phyloP scores from a whole-genome alignment of 129 eudicot genomes.

The Tagetes erecta region DNA sequence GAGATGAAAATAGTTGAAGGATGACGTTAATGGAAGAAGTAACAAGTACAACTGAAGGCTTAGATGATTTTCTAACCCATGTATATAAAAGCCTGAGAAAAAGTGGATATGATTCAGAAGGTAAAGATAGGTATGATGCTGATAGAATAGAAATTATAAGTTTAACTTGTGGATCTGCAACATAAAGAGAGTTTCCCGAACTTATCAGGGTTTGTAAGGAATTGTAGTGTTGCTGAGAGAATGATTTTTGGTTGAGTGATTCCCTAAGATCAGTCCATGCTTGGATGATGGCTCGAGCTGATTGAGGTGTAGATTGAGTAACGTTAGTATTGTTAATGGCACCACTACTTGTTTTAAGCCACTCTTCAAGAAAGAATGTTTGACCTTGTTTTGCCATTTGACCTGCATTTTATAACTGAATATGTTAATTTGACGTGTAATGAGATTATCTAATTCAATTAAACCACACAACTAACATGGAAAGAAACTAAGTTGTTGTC shows the following conservation, averaged over 20 bases:
- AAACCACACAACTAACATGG: background rate
- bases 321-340: conserved; percentile 31
- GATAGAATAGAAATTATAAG: conserved; percentile 74
- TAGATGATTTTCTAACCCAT: conserved; percentile 86
- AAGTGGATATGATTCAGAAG: conserved; percentile 69
- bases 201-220: conserved; percentile 53
- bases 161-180: conserved; percentile 94
- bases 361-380: conserved; percentile 78
- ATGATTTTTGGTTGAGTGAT: conserved; percentile 49
- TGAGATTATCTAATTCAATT: background rate
- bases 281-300: conserved; percentile 88
- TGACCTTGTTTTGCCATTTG: conserved; percentile 69
- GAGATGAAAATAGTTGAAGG: conserved; percentile 44
- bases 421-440: background rate
- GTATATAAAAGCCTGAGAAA: conserved; percentile 75
- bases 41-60: conserved; percentile 48
- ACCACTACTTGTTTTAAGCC: conserved; percentile 53
- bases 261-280: conserved; percentile 95
- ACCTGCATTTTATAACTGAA: conserved; percentile 17
- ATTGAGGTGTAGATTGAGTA: conserved; percentile 41
- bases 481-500: background rate
- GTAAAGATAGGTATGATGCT: conserved; percentile 46
- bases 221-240: conserved; percentile 52
- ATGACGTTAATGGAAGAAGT: conserved; percentile 52
- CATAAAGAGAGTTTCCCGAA: conserved; percentile 60